Conservation (phyloP, 2,329 filamentous ascomycete species). For the Exophiala sp. region DNA sequence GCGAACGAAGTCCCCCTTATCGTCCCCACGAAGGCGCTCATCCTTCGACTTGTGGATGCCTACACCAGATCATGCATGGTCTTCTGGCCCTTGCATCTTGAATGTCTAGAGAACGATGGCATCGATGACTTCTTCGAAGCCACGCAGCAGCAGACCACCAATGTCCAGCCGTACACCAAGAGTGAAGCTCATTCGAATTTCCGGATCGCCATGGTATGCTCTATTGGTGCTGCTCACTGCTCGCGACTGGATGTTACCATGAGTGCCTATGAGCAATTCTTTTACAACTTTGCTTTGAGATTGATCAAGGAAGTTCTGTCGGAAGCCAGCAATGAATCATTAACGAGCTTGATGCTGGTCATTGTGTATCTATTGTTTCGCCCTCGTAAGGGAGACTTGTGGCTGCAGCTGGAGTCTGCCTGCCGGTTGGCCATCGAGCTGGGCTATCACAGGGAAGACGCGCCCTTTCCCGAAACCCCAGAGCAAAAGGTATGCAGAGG, state of each 20-base stretch:
- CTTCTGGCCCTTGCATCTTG: slow-evolving; percentile 2
- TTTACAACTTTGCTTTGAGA: slow-evolving; percentile 10
- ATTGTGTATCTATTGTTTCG: slow-evolving; percentile 24
- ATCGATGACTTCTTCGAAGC: not conserved
- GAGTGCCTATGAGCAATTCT: slow-evolving; percentile 2
- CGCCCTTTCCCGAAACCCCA: slow-evolving; percentile 12
- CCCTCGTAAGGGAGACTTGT: slow-evolving; percentile 25
- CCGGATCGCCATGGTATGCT: not conserved
- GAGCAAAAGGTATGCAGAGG: slow-evolving; percentile 7
- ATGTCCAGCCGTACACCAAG: not conserved
- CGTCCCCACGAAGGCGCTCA: not conserved
- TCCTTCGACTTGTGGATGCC: not conserved
- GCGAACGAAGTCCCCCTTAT: not conserved
- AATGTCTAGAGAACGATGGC: not conserved
- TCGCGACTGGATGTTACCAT: not conserved
- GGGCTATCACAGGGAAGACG: slow-evolving; percentile 31
- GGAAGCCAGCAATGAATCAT: slow-evolving; percentile 19
- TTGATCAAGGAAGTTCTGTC: slow-evolving; percentile 27
- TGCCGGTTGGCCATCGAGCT: slow-evolving; percentile 30
- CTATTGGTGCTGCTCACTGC: not conserved
- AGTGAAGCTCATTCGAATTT: not conserved
- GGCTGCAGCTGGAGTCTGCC: slow-evolving; percentile 25
- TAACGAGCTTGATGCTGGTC: slow-evolving; percentile 22
- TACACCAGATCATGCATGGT: not conserved
- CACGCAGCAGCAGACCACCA: not conserved